These are phyloP conservation scores for Leishmania amazonensis DNA, from an alignment of 208 protist species.

Conservation along the genomic window DNA sequence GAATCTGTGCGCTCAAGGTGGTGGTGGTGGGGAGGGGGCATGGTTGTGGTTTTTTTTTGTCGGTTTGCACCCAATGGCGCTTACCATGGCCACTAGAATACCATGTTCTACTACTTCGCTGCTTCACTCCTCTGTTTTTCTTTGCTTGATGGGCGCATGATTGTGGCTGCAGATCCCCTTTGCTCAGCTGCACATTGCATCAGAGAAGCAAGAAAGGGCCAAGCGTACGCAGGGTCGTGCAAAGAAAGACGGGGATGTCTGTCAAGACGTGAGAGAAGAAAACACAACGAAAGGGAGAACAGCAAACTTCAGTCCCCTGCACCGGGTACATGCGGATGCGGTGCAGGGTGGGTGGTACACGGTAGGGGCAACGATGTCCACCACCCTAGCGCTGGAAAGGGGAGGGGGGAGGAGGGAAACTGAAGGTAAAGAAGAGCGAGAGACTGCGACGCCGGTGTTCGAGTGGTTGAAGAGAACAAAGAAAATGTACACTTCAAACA, in stretches of 20 bases:
- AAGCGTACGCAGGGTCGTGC: neutral
- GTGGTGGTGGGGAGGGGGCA: too few species aligned
- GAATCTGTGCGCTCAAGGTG: neutral
- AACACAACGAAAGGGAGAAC: neutral
- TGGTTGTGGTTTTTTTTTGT: neutral
- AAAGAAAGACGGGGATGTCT: neutral
- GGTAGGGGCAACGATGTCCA: neutral
- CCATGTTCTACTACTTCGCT: neutral
- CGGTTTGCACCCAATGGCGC: neutral
- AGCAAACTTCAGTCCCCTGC: neutral
- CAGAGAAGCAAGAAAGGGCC: neutral
- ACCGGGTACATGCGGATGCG: neutral
- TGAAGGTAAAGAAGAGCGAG: neutral
- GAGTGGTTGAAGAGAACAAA: neutral
- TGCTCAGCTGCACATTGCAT: neutral
- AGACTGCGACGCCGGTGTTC: neutral
- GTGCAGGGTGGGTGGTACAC: neutral
- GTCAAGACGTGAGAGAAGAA: neutral
- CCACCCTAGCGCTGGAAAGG: neutral
- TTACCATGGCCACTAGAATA: neutral
- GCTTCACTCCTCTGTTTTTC: neutral
- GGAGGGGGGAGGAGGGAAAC: neutral
- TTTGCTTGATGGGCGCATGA: neutral
- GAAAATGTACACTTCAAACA: neutral
- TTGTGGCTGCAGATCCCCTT: neutral